Percentiles rank a stretch among this genome's conserved stretches.
These are phyloP conservation scores for Deuterostichococcus epilithicus DNA, from an alignment of 139 green algal genomes.

Conservation along the genomic window DNA sequence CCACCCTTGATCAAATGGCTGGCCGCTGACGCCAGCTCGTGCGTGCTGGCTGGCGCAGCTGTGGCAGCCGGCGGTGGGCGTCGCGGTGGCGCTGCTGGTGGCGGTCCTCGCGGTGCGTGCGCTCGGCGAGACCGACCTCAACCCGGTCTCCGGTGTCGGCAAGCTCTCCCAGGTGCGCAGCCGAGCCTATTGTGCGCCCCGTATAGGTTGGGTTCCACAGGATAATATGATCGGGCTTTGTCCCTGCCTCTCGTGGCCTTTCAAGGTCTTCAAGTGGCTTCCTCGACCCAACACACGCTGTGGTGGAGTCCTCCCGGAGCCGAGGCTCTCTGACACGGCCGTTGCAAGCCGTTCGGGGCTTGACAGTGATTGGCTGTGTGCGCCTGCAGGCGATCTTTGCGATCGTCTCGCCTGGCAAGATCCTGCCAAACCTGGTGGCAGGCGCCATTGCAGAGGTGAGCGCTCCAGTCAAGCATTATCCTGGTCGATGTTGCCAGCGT, in stretches of 20 bases:
- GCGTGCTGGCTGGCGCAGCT: neutral
- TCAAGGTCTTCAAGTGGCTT: too few species aligned
- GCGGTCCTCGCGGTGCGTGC: conserved; percentile 55
- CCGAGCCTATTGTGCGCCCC: neutral
- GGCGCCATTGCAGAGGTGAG: conserved; percentile 53
- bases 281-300: too few species aligned
- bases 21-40: neutral
- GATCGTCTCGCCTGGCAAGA: conserved; percentile 37
- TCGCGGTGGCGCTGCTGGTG: conserved; percentile 37
- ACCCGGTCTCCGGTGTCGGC: conserved; percentile 51
- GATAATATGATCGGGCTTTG: too few species aligned
- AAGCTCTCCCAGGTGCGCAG: conserved; percentile 52
- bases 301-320: too few species aligned
- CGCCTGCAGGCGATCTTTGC: conserved; percentile 52
- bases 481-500: too few species aligned
- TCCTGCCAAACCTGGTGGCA: conserved; percentile 53
- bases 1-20: too few species aligned
- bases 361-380: too few species aligned
- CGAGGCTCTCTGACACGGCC: too few species aligned
- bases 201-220: conserved; percentile 4
- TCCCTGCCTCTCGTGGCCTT: too few species aligned
- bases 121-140: conserved; percentile 59
- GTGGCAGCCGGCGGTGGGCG: neutral
- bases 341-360: too few species aligned
- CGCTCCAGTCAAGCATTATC: too few species aligned